Evolutionary conservation across 2,329 filamentous ascomycete genomes (phyloP).

Genomic region (Herpotrichia juniperi): DNA sequence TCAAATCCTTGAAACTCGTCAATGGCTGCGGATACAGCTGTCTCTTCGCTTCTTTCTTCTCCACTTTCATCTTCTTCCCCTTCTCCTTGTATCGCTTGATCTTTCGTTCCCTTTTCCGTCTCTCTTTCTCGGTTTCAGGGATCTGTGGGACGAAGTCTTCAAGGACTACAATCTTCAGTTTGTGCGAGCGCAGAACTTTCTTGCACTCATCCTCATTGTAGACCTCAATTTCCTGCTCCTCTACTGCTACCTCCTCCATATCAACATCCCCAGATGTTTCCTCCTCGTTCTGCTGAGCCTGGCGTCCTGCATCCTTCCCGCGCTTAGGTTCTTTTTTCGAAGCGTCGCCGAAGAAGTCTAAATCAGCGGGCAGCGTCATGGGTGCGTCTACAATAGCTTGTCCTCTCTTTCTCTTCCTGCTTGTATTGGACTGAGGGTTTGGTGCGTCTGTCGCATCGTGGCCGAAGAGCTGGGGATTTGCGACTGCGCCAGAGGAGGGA

Average conservation of each 20-base stretch:
- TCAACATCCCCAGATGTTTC: not conserved
- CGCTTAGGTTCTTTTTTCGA: slow-evolving; percentile 12
- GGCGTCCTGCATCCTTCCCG: slow-evolving; percentile 22
- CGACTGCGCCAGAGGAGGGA: slow-evolving; percentile 68
- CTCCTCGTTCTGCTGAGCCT: slow-evolving; percentile 10
- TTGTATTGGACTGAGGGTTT: slow-evolving; percentile 23
- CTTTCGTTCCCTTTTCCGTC: slow-evolving; percentile 60
- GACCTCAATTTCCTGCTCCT: slow-evolving; percentile 10
- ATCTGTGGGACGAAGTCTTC: slow-evolving; percentile 8
- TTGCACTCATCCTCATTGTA: slow-evolving; percentile 75
- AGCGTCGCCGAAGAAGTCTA: slow-evolving; percentile 51
- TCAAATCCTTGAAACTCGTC: slow-evolving; percentile 75
- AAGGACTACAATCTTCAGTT: slow-evolving; percentile 81
- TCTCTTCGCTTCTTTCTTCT: slow-evolving; percentile 60
- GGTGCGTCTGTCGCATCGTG: slow-evolving; percentile 48
- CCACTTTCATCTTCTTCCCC: slow-evolving; percentile 41
- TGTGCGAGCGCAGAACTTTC: slow-evolving; percentile 76
- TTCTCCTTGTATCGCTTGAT: slow-evolving; percentile 52
- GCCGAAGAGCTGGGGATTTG: slow-evolving; percentile 72
- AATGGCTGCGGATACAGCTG: slow-evolving; percentile 81
- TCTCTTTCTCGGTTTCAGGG: slow-evolving; percentile 42
- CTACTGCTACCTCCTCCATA: slow-evolving; percentile 7
- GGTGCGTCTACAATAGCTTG: slow-evolving; percentile 19
- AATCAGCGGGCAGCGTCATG: slow-evolving; percentile 35
- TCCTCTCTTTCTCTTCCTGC: slow-evolving; percentile 52